Evolutionary conservation across 768 basidiomycete species (phyloP), one percentile per base, ranked within the genome.

Genomic region (Russula lepida): DNA sequence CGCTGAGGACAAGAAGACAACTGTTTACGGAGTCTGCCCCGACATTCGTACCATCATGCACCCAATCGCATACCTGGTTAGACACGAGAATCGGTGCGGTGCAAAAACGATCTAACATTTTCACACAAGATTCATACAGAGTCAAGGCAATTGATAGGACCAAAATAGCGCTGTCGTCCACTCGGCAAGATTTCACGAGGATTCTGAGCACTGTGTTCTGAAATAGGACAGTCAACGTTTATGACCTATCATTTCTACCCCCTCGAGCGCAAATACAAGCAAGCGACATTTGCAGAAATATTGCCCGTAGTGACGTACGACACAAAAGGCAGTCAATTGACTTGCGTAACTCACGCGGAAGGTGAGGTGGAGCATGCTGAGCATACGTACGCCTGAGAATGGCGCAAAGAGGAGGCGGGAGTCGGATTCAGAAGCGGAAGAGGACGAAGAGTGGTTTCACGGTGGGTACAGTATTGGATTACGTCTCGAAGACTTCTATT

Each of bases 1-100:
- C 2, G 93, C 88, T 6, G 97, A 99, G 74, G 93, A 98, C 71
- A 92, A 88, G 66, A 89, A 89, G 68, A 76, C 92, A 2, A 82
- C 92, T 1, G 74, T 94, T 9, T 98, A 95, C 73, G 79, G 80
- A 50, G 64, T 90, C 32, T 76, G 78, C 4, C 68, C 74, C 15
- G 78, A 84, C 58, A 71, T 72, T 3, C 71, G 77, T 8, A 69
- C 68, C 6, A 56, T 75, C 2, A 88, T 89, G 1, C 76, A 69
- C 7, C 72, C 92, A n/a, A 74, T 89, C 28, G 90, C 88, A 6
- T 75, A 83, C 58, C 75, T 95, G 73, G 71, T 82, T 0, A 97
- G 97, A 0, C 95, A 98, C 69, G 73, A 77, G 15, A 97, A 95
- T 73, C 83, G 95, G 95, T 94, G 32, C 30, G 86, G 69, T 7